These are phyloP conservation scores for Kuraishia piskuri DNA, from an alignment of 805 yeast species.

Conservation along the genomic window DNA sequence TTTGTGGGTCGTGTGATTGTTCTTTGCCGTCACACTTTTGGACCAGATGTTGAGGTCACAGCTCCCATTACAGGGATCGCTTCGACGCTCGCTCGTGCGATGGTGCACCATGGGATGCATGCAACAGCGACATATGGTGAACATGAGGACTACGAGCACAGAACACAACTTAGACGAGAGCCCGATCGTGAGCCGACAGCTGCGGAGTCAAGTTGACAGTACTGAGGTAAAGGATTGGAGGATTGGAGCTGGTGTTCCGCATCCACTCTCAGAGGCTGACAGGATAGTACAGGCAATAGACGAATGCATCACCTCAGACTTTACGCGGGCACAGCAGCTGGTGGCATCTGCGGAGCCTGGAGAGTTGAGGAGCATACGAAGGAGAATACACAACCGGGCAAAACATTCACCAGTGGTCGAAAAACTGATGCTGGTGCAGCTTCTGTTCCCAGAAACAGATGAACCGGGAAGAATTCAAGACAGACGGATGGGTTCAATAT, in stretches of 20 bases:
- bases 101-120: not conserved
- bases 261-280: not conserved
- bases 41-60: not conserved
- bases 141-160: not conserved
- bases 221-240: not conserved
- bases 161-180: not conserved
- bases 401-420: not conserved
- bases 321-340: not conserved
- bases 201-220: not conserved
- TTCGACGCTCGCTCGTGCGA: not conserved
- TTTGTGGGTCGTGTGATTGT: not conserved
- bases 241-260: not conserved
- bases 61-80: not conserved
- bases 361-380: not conserved
- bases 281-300: not conserved
- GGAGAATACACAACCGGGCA: not conserved
- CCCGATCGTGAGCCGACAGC: not conserved
- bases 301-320: not conserved
- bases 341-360: not conserved
- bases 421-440: not conserved
- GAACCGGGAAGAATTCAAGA: not conserved
- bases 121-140: not conserved
- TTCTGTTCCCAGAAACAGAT: not conserved
- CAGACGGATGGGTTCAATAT: not conserved
- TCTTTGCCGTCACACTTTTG: not conserved